Base-by-base conservation (phyloP, 805 yeast genomes). In the Nakazawaea ernobii region DNA sequence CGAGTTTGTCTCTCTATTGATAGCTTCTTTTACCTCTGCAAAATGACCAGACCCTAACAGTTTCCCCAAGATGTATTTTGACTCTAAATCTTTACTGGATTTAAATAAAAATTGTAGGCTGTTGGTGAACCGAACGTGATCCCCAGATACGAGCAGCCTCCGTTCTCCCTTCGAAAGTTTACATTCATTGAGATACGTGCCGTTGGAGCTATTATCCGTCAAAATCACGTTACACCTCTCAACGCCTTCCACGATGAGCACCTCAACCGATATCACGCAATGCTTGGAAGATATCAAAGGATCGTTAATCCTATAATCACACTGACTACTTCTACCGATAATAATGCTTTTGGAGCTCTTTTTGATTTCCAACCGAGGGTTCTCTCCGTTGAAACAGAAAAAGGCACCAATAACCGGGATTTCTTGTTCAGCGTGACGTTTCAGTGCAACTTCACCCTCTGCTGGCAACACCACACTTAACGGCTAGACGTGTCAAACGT, bases 41-140 rank as follows among this genome's bases (percentile, higher is more conserved):
- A 86, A 86, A 62, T 86, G 92, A 0, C 94, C 94, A 4, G 84
- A 66, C 0, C 94, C 94, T 20, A 86, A 63, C 52, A 81, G 78
- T 47, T 69, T 71, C 0, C 86, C 87, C 15, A 78, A 50, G 6
- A 75, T 67, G 54, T 77, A 78, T 48, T 39, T 52, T n/a, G 47
- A 50, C 36, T 49, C 54, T 52, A 49, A 54, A 20, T 53, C 42
- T 46, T 55, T 45, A 10, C 39, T 47, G 13, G 45, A 39, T 46
- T 42, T 28, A 41, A 33, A 27, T 33, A 49, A 41, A 58, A 62
- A 35, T 51, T 61, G 43, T 52, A 54, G 47, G 6, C 50, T 52
- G 6, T 59, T 49, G 10, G 69, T 90, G 63, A 84, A 78, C 0
- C 73, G 66, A 1, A 84, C 49, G 53, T 73, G 75, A 59, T 84